Evolutionary conservation across 768 basidiomycete genomes (phyloP), one percentile per base, ranked within the genome.

Genomic region (Coprinopsis strossmayeri): DNA sequence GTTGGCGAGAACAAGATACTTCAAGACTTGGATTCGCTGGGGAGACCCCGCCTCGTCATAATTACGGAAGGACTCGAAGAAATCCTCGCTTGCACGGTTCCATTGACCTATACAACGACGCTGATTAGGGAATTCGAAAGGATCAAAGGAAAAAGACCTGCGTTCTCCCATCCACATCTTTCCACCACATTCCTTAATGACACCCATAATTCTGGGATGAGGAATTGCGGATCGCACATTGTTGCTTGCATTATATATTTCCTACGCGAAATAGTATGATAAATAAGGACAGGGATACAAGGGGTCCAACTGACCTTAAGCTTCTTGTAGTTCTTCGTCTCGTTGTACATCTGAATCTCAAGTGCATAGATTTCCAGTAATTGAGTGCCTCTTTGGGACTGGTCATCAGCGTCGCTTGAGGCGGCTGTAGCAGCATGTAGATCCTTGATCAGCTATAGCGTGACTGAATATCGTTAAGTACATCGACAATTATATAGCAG

Each of bases 111-210:
- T n/a, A n/a, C n/a, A 25, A 2, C 30, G 30, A 15, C 9, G 30
- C 30, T 9, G n/a, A 21, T 20, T 46, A 21, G 12, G 15, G 37
- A 3, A 35, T 34, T 30, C 13, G 11, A 32, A 41, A 17, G 3
- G 25, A 40, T 11, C 28, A 3, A 13, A 34, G 13, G 48, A 20
- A 15, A 4, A 27, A 25, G 4, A 40, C 57, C 2, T 65, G 87
- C 95, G 88, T 75, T 98, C 96, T 50, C 91, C 92, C 96, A 99
- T 98, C 94, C 96, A 98, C 96, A 99, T 99, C 69, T 99, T 99
- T 2, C 96, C 96, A 13, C 96, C 96, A 56, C 95, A 98, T 66
- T 99, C 96, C 61, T 94, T 91, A 69, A 99, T 98, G 45, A 98
- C 91, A 35, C 95, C 96, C 87, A 97, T 94, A 60, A 98, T 97